Percentiles rank a stretch among this genome's conserved stretches.
Conservation (phyloP, 164 flowering plant genomes). For the Annona cherimola region DNA sequence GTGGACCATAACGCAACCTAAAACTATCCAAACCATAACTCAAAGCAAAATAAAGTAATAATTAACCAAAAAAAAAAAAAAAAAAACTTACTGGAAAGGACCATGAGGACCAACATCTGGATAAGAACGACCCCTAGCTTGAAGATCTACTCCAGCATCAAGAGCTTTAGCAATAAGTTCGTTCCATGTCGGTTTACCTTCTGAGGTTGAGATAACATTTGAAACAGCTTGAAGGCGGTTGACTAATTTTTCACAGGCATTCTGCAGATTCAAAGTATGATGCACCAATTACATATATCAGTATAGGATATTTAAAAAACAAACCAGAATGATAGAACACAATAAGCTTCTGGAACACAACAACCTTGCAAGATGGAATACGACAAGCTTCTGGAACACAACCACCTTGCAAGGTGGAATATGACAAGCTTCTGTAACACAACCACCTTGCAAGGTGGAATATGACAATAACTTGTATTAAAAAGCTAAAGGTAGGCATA, state of each 20-base stretch:
- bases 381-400: not conserved
- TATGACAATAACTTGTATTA: too few relatives aligned
- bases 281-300: not conserved
- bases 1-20: too few relatives aligned
- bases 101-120: conserved; percentile 3
- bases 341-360: not conserved
- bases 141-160: conserved; percentile 12
- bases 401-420: too few relatives aligned
- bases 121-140: conserved; percentile 8
- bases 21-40: not conserved
- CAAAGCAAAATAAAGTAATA: not conserved
- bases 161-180: conserved; percentile 10
- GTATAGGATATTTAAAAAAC: not conserved
- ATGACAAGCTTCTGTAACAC: too few relatives aligned
- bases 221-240: conserved; percentile 1
- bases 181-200: conserved; percentile 9
- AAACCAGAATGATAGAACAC: not conserved
- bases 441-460: too few relatives aligned
- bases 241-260: conserved; percentile 8
- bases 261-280: conserved; percentile 3
- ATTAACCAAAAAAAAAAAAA: not conserved
- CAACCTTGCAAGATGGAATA: not conserved
- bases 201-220: not conserved
- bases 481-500: too few relatives aligned
- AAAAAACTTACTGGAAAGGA: conserved; percentile 9